phyloP scores from a whole-genome alignment of 768 basidiomycete species.

The Boletus edulis region DNA sequence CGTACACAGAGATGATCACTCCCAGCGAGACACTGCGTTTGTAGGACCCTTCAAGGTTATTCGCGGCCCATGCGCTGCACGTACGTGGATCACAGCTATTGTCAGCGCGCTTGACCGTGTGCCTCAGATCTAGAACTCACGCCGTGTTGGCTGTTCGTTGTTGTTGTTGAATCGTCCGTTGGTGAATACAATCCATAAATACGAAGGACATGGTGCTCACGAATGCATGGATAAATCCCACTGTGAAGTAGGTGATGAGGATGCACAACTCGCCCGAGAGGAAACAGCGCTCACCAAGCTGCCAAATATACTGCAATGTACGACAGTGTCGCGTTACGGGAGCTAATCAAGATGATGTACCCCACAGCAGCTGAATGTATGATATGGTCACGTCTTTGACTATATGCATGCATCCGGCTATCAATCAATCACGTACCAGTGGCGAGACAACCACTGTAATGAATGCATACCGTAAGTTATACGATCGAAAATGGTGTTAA shows the following conservation, averaged over 20 bases:
- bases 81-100: background rate
- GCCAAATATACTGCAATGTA: constrained; percentile 74
- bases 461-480: background rate
- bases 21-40: constrained; percentile 71
- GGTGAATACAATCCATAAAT: background rate
- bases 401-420: background rate
- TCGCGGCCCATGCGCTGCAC: constrained; percentile 52
- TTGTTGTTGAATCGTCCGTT: background rate
- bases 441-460: constrained; percentile 23
- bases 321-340: constrained; percentile 60
- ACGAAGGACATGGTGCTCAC: constrained; percentile 38
- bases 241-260: constrained; percentile 28
- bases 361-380: constrained; percentile 47
- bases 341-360: constrained; percentile 68
- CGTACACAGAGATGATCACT: constrained; percentile 66
- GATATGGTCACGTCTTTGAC: background rate
- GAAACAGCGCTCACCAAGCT: constrained; percentile 46
- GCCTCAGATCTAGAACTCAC: constrained; percentile 31
- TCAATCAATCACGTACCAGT: constrained; percentile 21
- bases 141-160: constrained; percentile 51
- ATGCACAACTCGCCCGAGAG: no score
- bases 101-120: background rate
- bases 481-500: background rate
- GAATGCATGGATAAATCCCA: constrained; percentile 73
- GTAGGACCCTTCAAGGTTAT: constrained; percentile 74